These are phyloP conservation scores for Corinectria fuckeliana DNA, from an alignment of 2,329 filamentous ascomycete species.

Conservation along the genomic window DNA sequence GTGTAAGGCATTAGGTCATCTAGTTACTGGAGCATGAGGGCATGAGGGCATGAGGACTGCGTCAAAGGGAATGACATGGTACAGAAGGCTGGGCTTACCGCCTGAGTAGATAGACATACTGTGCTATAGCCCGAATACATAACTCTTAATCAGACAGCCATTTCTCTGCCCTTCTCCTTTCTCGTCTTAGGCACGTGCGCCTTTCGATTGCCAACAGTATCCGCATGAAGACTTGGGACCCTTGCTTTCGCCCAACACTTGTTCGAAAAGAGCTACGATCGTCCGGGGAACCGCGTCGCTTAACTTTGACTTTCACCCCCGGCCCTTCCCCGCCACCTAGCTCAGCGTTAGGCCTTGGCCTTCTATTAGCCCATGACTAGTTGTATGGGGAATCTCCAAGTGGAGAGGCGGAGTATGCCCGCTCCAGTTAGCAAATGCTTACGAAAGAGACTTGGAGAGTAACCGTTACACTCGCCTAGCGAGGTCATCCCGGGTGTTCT, in stretches of 20 bases:
- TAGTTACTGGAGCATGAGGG: no score
- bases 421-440: neutral
- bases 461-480: neutral
- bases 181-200: neutral
- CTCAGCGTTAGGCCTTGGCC: neutral
- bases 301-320: neutral
- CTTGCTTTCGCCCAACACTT: neutral
- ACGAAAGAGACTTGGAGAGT: neutral
- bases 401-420: neutral
- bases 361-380: neutral
- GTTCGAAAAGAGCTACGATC: neutral
- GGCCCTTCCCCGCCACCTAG: neutral
- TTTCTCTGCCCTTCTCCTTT: no score
- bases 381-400: neutral
- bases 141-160: neutral
- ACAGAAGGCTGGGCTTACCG: no score
- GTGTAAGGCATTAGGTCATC: no score
- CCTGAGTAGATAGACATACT: no score
- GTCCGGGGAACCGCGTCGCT: neutral
- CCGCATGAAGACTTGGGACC: neutral
- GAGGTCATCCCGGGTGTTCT: neutral
- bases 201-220: no score
- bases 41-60: no score
- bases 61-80: no score
- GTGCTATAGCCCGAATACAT: no score